Evolutionary conservation across 345 rosid genomes (phyloP), one percentile per base, ranked within the genome.

Genomic region (Linum usitatissimum): DNA sequence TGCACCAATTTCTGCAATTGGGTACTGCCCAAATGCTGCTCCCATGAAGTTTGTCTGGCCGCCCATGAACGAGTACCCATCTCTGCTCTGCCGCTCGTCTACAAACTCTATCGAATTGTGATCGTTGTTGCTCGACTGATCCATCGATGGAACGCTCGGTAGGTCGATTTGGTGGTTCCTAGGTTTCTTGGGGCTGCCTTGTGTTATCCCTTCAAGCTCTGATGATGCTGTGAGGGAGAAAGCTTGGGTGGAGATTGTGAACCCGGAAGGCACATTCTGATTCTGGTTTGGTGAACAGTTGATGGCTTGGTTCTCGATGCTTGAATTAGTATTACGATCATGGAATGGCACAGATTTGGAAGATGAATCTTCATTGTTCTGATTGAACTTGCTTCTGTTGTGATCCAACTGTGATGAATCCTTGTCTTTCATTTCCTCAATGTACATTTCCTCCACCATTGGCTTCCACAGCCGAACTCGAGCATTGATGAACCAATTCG

Each of bases 401-500:
- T 81, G 91, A 40, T 19, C 59, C 10, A 75, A 53, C 85, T 84
- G 45, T 73, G 82, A 74, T 77, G 81, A 34, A 34, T 84, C 94
- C 13, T 89, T 90, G 49, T 84, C 97, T 76, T 86, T 87, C 63
- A 77, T 66, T 73, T 93, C 99, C 77, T 93, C 96, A 76, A 60
- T 0, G 79, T 93, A 93, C 99, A 93, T 93, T 63, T 93, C 97
- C 70, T 93, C 99, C 59, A 93, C 99, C 99, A 93, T 93, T 0
- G 99, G 99, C 78, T 93, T 93, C 99, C 99, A 93, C 4, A 93
- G 85, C 71, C 99, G 83, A 66, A 93, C 99, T 70, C 99, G 88
- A 48, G 99, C 99, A 71, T 93, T 93, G 39, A 93, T 93, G 73
- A 93, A 93, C 99, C 99, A 93, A 62, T 93, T 93, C 42, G 99